Evolutionary conservation across 441 rosid species (phyloP).

Genomic region (Erysimum cheiri): DNA sequence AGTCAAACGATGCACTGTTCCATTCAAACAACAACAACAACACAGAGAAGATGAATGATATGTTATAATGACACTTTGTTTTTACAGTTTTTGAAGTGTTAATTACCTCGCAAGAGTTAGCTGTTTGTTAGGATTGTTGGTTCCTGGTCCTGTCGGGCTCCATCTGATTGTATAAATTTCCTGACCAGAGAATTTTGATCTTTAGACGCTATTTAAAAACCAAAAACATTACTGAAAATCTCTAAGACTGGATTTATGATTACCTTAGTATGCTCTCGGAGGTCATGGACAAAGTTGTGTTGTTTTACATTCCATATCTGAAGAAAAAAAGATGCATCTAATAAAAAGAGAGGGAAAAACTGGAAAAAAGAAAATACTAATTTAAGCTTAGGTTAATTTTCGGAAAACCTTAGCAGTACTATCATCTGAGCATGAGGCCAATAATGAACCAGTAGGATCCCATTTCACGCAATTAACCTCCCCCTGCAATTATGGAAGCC

Average conservation of each 20-base stretch:
- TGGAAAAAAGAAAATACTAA: not conserved
- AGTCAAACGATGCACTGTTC: slow-evolving; percentile 96
- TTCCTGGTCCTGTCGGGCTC: slow-evolving; percentile 96
- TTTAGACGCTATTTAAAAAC: slow-evolving; percentile 8
- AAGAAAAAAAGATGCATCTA: slow-evolving; percentile 31
- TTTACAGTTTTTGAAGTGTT: not conserved
- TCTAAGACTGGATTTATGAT: not conserved
- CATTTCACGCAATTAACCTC: slow-evolving; percentile 99
- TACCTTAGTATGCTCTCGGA: slow-evolving; percentile 90
- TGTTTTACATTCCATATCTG: slow-evolving; percentile 96
- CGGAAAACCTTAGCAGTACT: slow-evolving; percentile 84
- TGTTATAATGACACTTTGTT: not conserved
- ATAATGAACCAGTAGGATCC: slow-evolving; percentile 93
- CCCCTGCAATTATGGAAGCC: slow-evolving; percentile 60
- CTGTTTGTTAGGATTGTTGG: slow-evolving; percentile 92
- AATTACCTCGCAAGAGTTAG: slow-evolving; percentile 84
- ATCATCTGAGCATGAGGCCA: slow-evolving; percentile 99
- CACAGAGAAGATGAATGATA: not conserved
- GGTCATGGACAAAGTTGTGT: slow-evolving; percentile 80
- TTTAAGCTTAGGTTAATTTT: not conserved
- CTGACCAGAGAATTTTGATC: slow-evolving; percentile 48
- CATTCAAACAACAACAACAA: slow-evolving; percentile 13
- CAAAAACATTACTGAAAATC: not conserved
- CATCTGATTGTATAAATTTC: slow-evolving; percentile 96
- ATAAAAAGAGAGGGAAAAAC: not conserved